A percentile compares a stretch with the other conserved stretches of the same genome.
These are phyloP conservation scores for Xylaria sp. DNA, from an alignment of 2,329 filamentous ascomycete genomes.

Conservation along the genomic window DNA sequence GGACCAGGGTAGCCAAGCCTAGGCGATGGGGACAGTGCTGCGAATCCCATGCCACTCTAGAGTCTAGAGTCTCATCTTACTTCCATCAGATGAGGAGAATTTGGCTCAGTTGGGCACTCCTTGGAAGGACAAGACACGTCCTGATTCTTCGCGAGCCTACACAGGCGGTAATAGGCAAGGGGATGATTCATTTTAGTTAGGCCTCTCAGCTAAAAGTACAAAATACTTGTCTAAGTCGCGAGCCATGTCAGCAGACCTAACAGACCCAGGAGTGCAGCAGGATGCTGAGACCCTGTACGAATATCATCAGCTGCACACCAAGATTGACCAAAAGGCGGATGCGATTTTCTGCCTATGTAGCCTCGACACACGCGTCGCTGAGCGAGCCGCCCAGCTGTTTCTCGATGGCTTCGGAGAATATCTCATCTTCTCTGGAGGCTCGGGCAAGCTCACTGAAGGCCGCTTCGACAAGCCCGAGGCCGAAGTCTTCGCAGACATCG, in stretches of 20 bases:
- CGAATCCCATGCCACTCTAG: not conserved
- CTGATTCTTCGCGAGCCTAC: not conserved
- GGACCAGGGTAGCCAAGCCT: not conserved
- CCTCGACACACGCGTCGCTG: constrained; percentile 58
- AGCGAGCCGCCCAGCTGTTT: constrained; percentile 56
- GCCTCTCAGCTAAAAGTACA: too few species aligned
- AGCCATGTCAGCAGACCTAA: constrained; percentile 14
- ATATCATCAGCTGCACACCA: constrained; percentile 57
- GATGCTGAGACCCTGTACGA: constrained; percentile 57
- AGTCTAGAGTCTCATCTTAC: not conserved
- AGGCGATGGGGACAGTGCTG: not conserved
- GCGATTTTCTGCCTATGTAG: constrained; percentile 61
- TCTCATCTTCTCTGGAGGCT: constrained; percentile 59
- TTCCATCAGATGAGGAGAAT: not conserved
- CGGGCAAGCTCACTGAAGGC: constrained; percentile 54
- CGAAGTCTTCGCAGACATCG: constrained; percentile 56
- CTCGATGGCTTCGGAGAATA: constrained; percentile 53
- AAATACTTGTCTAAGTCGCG: not conserved
- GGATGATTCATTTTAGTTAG: too few species aligned
- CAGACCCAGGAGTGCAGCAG: constrained; percentile 32
- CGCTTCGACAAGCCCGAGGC: constrained; percentile 57
- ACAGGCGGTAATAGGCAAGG: not conserved
- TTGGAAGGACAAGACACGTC: not conserved
- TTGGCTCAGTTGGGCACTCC: not conserved
- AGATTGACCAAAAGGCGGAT: constrained; percentile 50